Evolutionary conservation across 495 filamentous ascomycete species (phyloP).

Genomic region (Hypomontagnella monticulosa): DNA sequence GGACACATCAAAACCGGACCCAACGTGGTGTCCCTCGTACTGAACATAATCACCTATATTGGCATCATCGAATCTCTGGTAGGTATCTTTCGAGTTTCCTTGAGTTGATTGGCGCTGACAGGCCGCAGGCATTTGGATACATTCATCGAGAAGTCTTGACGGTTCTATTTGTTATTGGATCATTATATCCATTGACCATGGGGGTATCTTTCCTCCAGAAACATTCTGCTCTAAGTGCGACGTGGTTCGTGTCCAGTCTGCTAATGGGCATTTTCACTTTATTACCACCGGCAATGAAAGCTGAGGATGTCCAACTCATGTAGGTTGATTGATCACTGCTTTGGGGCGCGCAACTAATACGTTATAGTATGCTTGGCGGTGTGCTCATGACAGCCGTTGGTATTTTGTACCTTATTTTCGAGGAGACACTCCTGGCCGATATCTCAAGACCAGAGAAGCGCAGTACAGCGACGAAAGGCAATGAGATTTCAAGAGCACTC

Average conservation of each 20-base stretch:
- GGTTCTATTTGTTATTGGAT: constrained; percentile 75
- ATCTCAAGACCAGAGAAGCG: constrained; percentile 44
- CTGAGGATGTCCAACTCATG: constrained; percentile 81
- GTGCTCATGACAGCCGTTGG: constrained; percentile 82
- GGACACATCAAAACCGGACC: constrained; percentile 68
- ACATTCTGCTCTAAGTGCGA: constrained; percentile 69
- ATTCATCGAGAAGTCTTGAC: constrained; percentile 91
- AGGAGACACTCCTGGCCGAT: constrained; percentile 71
- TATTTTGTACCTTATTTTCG: constrained; percentile 81
- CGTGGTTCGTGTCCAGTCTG: constrained; percentile 80
- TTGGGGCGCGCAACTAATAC: constrained; percentile 42
- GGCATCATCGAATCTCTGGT: constrained; percentile 85
- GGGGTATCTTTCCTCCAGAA: constrained; percentile 74
- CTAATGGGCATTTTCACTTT: constrained; percentile 93
- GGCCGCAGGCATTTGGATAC: constrained; percentile 72
- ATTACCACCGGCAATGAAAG: constrained; percentile 85
- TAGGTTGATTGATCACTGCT: constrained; percentile 54
- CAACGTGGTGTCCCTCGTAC: constrained; percentile 62
- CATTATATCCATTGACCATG: constrained; percentile 81
- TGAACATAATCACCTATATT: constrained; percentile 73
- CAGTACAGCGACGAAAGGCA: constrained; percentile 36
- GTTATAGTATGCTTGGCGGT: constrained; percentile 75
- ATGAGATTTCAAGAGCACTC: constrained; percentile 50
- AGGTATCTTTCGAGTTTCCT: constrained; percentile 26
- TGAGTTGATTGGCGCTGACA: constrained; percentile 28